Conservation (phyloP, 2,329 filamentous ascomycete species). For the Ophiostoma angusticollis region DNA sequence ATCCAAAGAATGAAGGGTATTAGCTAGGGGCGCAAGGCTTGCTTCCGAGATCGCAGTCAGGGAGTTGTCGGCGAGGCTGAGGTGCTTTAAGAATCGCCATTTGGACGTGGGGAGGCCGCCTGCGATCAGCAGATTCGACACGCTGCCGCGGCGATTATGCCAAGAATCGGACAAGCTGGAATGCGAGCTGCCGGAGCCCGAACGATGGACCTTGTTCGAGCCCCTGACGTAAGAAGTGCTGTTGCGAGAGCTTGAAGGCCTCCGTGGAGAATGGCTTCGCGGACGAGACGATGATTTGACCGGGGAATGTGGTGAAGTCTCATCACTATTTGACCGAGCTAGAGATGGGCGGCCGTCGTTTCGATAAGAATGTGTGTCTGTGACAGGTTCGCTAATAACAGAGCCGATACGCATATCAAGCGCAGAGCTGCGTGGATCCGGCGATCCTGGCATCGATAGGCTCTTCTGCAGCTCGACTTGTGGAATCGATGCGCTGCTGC, state of each 20-base stretch:
- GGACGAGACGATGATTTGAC: constrained; percentile 36
- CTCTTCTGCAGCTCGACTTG: constrained; percentile 56
- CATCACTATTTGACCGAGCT: constrained; percentile 35
- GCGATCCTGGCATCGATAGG: constrained; percentile 54
- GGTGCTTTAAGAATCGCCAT: constrained; percentile 87
- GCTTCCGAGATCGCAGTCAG: constrained; percentile 65
- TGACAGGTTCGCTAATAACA: constrained; percentile 34
- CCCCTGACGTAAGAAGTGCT: constrained; percentile 50
- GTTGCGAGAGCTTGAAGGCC: constrained; percentile 64
- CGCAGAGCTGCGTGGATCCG: constrained; percentile 34
- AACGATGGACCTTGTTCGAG: constrained; percentile 66
- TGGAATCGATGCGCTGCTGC: constrained; percentile 52
- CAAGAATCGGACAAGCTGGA: constrained; percentile 59
- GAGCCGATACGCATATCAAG: constrained; percentile 47
- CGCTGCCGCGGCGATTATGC: constrained; percentile 56
- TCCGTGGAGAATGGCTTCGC: constrained; percentile 69
- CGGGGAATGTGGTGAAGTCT: constrained; percentile 26
- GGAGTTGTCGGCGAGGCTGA: constrained; percentile 84
- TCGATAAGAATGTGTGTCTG: constrained; percentile 26
- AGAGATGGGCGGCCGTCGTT: constrained; percentile 31
- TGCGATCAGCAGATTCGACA: constrained; percentile 61
- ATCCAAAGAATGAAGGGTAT: constrained; percentile 83
- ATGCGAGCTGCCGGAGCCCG: constrained; percentile 84
- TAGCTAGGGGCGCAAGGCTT: constrained; percentile 70
- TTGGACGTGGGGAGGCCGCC: constrained; percentile 70